These are phyloP conservation scores for Neohortaea acidophila DNA, from an alignment of 495 filamentous ascomycete species.

Conservation along the genomic window DNA sequence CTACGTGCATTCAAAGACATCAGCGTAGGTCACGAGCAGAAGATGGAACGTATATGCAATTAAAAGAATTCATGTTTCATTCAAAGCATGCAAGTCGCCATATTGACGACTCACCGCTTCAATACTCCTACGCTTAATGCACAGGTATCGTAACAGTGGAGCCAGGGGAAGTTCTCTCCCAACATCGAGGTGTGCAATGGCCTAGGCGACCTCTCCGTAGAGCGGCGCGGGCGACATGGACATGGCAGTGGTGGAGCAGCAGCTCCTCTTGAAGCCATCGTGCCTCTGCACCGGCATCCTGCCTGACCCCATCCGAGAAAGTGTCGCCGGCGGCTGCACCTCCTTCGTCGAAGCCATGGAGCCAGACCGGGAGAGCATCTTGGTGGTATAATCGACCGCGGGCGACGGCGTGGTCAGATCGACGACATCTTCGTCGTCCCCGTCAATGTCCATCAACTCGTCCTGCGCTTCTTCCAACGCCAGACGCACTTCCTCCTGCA, in stretches of 20 bases:
- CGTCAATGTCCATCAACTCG: conserved; percentile 9
- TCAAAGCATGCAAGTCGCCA: no score
- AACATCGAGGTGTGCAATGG: no score
- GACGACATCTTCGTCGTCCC: conserved; percentile 14
- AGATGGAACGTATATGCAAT: no score
- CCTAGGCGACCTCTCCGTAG: background rate
- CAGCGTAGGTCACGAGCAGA: no score
- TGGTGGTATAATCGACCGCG: conserved; percentile 4
- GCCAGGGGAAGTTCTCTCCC: no score
- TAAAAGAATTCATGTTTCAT: no score
- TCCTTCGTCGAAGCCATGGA: conserved; percentile 4
- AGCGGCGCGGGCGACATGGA: conserved; percentile 4
- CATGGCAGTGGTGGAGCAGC: conserved; percentile 33
- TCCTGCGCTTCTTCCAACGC: conserved; percentile 27
- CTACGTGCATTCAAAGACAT: no score
- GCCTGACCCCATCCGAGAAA: conserved; percentile 16
- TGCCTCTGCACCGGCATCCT: conserved; percentile 24
- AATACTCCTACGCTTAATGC: no score
- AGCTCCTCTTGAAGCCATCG: conserved; percentile 42
- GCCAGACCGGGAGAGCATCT: conserved; percentile 13
- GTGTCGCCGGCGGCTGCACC: conserved; percentile 23
- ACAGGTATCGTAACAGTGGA: no score
- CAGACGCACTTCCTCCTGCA: conserved; percentile 64
- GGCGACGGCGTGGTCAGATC: conserved; percentile 15
- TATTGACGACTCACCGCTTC: no score